Conservation (phyloP, 2,329 filamentous ascomycete genomes). For the Trichoderma asperellum region DNA sequence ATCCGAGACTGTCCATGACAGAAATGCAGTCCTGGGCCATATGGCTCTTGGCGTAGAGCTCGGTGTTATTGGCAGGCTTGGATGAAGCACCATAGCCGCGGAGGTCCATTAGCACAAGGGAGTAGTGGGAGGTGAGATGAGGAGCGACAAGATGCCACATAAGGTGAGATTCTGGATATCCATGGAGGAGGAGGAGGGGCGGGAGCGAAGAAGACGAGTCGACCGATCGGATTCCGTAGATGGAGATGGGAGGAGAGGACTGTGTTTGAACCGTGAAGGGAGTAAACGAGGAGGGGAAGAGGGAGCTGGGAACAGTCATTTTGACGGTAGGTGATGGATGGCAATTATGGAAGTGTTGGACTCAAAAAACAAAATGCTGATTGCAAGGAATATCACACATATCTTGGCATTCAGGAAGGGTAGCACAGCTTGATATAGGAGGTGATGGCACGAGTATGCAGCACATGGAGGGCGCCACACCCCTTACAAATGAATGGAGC, state of each 20-base stretch:
- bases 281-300: constrained; percentile 3
- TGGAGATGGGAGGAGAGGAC: constrained; percentile 7
- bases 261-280: constrained; percentile 19
- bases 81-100: constrained; percentile 57
- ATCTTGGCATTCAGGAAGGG: neutral
- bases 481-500: neutral
- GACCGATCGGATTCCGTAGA: constrained; percentile 14
- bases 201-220: constrained; percentile 37
- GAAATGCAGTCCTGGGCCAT: constrained; percentile 53
- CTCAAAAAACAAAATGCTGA: neutral
- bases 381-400: neutral
- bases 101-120: constrained; percentile 52
- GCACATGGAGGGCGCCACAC: neutral
- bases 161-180: constrained; percentile 56
- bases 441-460: neutral
- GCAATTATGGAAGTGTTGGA: neutral
- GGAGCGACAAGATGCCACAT: constrained; percentile 56
- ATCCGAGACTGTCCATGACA: constrained; percentile 51
- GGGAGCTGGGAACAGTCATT: neutral
- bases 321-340: neutral
- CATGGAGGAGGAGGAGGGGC: constrained; percentile 55
- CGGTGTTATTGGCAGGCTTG: constrained; percentile 44
- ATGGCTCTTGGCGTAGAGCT: constrained; percentile 51
- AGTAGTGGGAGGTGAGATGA: constrained; percentile 46
- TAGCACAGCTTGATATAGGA: neutral